A percentile compares a stretch with the other conserved stretches of the same genome.
phyloP scores from a whole-genome alignment of 2,329 filamentous ascomycete genomes.

The Clarireedia homoeocarpa region DNA sequence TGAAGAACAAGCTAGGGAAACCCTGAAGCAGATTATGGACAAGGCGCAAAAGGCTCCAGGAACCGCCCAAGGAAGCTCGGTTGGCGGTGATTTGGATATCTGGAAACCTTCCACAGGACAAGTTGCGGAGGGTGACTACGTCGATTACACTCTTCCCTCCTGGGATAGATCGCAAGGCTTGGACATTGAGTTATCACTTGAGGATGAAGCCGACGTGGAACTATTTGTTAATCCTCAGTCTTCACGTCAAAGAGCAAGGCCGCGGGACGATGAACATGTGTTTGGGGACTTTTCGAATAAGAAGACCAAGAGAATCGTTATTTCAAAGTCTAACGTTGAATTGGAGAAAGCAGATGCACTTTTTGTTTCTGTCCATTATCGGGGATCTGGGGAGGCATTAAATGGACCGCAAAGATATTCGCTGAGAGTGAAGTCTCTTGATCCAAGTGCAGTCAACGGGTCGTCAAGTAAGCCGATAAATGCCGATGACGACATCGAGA shows the following conservation, averaged over 20 bases:
- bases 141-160: conserved; percentile 76
- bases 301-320: conserved; percentile 39
- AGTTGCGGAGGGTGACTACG: conserved; percentile 72
- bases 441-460: conserved; percentile 10
- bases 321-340: conserved; percentile 71
- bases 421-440: conserved; percentile 17
- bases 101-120: conserved; percentile 68
- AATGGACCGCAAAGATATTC: conserved; percentile 18
- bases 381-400: conserved; percentile 26
- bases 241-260: conserved; percentile 59
- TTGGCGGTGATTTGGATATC: conserved; percentile 64
- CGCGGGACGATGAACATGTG: conserved; percentile 68
- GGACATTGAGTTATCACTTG: conserved; percentile 57
- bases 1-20: conserved; percentile 89
- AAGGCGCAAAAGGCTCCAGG: conserved; percentile 57
- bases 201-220: conserved; percentile 55
- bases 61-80: conserved; percentile 58
- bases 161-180: conserved; percentile 69
- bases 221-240: conserved; percentile 73
- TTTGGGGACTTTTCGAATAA: conserved; percentile 61
- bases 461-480: conserved; percentile 14
- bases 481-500: conserved; percentile 22
- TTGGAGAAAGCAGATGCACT: conserved; percentile 71
- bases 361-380: conserved; percentile 68
- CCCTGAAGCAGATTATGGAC: conserved; percentile 65